Conservation (phyloP, 768 basidiomycete species). For the Mycena indigotica region DNA sequence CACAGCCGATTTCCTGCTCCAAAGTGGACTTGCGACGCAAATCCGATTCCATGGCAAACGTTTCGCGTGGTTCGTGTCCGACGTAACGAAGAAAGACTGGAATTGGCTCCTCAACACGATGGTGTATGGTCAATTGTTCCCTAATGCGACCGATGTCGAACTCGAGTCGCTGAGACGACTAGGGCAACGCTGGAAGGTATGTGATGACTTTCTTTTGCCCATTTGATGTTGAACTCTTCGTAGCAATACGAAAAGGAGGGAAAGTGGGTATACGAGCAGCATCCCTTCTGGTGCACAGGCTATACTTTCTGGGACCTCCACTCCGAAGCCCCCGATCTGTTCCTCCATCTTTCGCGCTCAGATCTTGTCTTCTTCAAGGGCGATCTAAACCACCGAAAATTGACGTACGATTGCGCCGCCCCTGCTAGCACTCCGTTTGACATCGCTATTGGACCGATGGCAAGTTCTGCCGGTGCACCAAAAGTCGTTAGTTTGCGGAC, state of each 20-base stretch:
- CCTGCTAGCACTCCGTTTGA: conserved; percentile 88
- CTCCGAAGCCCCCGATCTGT: conserved; percentile 84
- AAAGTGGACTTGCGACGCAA: conserved; percentile 81
- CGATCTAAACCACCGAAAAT: conserved; percentile 89
- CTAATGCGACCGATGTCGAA: conserved; percentile 77
- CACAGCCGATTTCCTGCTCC: conserved; percentile 88
- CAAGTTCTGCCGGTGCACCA: conserved; percentile 84
- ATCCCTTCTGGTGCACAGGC: conserved; percentile 95
- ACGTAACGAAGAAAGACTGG: conserved; percentile 93
- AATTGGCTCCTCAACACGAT: conserved; percentile 86
- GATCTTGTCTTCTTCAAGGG: conserved; percentile 96
- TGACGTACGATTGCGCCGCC: conserved; percentile 85
- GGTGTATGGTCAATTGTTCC: conserved; percentile 92
- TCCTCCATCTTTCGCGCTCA: conserved; percentile 86
- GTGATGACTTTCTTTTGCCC: conserved; percentile 1
- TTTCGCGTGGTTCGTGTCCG: conserved; percentile 93
- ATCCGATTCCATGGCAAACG: conserved; percentile 96
- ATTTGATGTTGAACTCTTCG: conserved; percentile 3
- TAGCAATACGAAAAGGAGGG: conserved; percentile 92
- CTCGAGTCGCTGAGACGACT: conserved; percentile 78
- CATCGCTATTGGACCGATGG: conserved; percentile 90
- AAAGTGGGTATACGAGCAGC: conserved; percentile 93
- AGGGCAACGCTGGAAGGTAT: conserved; percentile 87
- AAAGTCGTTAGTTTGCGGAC: conserved; percentile 85
- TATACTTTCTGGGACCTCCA: conserved; percentile 92